A percentile compares a stretch with the other conserved stretches of the same genome.
These are phyloP conservation scores for Fusarium metavorans DNA, from an alignment of 2,329 filamentous ascomycete species.

Conservation along the genomic window DNA sequence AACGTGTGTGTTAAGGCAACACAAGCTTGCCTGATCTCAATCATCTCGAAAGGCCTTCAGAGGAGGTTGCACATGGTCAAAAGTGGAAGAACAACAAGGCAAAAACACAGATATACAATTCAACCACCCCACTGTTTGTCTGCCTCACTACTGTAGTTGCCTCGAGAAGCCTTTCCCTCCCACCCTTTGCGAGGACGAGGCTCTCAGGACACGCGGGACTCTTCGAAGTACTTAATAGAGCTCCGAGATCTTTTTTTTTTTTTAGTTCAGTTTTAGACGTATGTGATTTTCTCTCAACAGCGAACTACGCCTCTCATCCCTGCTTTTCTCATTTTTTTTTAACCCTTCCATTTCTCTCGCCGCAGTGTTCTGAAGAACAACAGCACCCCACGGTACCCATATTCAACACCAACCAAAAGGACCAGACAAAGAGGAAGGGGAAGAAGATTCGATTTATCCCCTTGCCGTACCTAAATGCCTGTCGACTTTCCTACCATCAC, in stretches of 20 bases:
- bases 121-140: not conserved
- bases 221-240: slow-evolving; percentile 24
- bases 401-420: not conserved
- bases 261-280: not conserved
- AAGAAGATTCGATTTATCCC: not conserved
- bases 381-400: slow-evolving; percentile 1
- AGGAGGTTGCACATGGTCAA: not conserved
- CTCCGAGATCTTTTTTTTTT: slow-evolving; percentile 6
- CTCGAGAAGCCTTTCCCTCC: slow-evolving; percentile 5
- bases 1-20: slow-evolving; percentile 5
- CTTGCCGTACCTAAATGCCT: slow-evolving; percentile 22
- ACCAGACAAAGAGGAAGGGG: not conserved
- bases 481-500: slow-evolving; percentile 19
- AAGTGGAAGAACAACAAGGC: not conserved
- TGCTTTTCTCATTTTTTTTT: not conserved
- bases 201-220: slow-evolving; percentile 16
- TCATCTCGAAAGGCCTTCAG: not conserved
- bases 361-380: slow-evolving; percentile 20
- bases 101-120: not conserved
- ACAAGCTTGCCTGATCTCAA: slow-evolving; percentile 27
- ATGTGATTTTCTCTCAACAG: not conserved
- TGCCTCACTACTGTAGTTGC: slow-evolving; percentile 15
- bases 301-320: not conserved
- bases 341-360: not conserved
- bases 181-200: slow-evolving; percentile 13